Evolutionary conservation across 2,329 filamentous ascomycete species (phyloP), one percentile per base, ranked within the genome.

Genomic region (Cercospora nicotianae): DNA sequence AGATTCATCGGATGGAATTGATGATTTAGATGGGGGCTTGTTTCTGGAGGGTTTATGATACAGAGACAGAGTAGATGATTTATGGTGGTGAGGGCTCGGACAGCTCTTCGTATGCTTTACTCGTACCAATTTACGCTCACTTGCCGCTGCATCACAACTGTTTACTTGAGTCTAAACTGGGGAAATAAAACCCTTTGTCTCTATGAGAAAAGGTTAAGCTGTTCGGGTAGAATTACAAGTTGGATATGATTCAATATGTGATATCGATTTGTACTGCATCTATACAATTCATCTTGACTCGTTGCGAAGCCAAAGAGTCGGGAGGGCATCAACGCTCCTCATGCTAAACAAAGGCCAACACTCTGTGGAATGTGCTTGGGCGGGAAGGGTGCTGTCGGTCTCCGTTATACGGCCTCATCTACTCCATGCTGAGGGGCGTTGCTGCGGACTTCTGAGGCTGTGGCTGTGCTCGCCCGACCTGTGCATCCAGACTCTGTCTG

Each of bases 1-100:
- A 59, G 16, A 33, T 64, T 28, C 63, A 64, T 33, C 63, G 63
- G 6, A 66, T 66, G 64, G 64, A 62, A 20, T 16, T 48, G 36
- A 61, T 66, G 64, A 65, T 65, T 42, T 65, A 59, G 55, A 59
- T 36, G 48, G 48, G 23, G 23, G 23, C 23, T 26, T 26, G 23
- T 26, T 26, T 26, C 23, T 26, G 23, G 23, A 26, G 23, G 31
- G 10, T 33, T 33, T 12, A 10, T 33, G 31, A 10, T 39, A n/a
- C 16, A 6, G 16, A 16, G 23, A 26, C 23, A 26, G 23, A 26
- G 23, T 26, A 26, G 23, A 26, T 26, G 23, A 26, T 26, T 26
- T 26, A 26, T 26, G 23, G 23, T 26, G 23, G 23, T 26, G 23
- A 26, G 23, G 23, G 23, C 23, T 26, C 23, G 23, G 23, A 26